phyloP scores from a whole-genome alignment of 805 yeast genomes.

The Debaryomyces hansenii region DNA sequence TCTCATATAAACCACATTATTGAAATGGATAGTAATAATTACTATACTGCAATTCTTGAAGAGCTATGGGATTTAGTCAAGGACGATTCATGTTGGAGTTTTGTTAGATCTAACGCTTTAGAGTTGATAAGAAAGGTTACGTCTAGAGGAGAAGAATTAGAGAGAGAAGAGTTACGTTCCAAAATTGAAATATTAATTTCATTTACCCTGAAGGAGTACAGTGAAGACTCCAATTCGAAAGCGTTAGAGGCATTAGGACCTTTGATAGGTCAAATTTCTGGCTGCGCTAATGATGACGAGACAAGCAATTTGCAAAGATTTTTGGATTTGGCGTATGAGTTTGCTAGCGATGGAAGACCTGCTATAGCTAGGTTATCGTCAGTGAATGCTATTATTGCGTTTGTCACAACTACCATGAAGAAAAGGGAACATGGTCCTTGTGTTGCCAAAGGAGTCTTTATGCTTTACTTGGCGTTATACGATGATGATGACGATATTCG shows the following conservation, averaged over 20 bases:
- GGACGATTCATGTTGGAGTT: constrained; percentile 35
- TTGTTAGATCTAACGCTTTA: constrained; percentile 45
- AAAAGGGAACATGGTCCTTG: neutral
- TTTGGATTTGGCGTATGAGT: constrained; percentile 23
- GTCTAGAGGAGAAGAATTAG: constrained; percentile 5
- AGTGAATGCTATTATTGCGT: constrained; percentile 37
- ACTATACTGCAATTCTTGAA: constrained; percentile 2
- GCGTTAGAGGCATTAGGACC: constrained; percentile 55
- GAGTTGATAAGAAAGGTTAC: constrained; percentile 24
- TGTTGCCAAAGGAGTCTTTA: constrained; percentile 17
- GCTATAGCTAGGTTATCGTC: constrained; percentile 47
- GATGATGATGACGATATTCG: constrained; percentile 74
- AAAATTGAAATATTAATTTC: constrained; percentile 27
- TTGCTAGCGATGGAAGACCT: constrained; percentile 45
- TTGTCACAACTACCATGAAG: constrained; percentile 4
- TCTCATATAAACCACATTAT: neutral
- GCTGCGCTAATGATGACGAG: constrained; percentile 13
- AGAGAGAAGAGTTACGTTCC: neutral
- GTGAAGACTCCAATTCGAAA: constrained; percentile 49
- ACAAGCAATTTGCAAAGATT: constrained; percentile 14
- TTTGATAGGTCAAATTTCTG: constrained; percentile 17
- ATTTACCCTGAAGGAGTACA: constrained; percentile 26
- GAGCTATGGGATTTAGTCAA: constrained; percentile 21
- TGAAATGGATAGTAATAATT: neutral
- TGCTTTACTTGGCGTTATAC: constrained; percentile 38